Conservation (phyloP, 176 grass and related monocot species). For the Coix lacrymajobi region DNA sequence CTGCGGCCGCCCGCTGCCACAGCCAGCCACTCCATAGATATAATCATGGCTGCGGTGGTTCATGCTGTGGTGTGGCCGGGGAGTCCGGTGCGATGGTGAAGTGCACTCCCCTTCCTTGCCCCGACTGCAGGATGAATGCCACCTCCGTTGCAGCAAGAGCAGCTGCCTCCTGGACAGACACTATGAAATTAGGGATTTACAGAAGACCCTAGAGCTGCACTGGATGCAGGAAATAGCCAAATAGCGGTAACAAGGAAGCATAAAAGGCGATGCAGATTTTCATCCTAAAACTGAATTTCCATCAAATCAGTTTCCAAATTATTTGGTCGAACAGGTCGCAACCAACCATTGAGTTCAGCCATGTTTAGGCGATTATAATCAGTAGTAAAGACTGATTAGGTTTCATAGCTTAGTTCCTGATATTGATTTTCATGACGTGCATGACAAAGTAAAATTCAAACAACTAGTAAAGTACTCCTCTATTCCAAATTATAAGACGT, state of each 20-base stretch:
- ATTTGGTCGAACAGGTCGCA: background rate
- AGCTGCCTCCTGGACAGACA: slow-evolving; percentile 48
- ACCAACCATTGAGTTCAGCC: background rate
- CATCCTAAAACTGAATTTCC: background rate
- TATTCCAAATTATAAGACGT: background rate
- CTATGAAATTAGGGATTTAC: slow-evolving; percentile 7
- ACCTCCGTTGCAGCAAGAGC: slow-evolving; percentile 83
- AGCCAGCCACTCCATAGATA: background rate
- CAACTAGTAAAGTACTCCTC: background rate
- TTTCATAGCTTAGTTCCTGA: background rate
- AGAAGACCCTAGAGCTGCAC: background rate
- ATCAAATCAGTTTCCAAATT: background rate
- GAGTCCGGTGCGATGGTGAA: slow-evolving; percentile 88
- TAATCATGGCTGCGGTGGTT: slow-evolving; percentile 58
- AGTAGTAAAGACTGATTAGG: background rate
- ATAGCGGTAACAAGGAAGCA: background rate
- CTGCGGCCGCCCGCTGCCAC: background rate
- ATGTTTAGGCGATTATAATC: background rate
- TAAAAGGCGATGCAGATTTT: background rate
- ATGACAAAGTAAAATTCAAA: background rate
- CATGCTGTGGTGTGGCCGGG: slow-evolving; percentile 74
- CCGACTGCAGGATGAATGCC: slow-evolving; percentile 90
- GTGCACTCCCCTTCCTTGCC: slow-evolving; percentile 70
- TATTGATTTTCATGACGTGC: background rate
- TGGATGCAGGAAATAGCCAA: background rate